Conservation (phyloP, 768 basidiomycete species). For the Trametes cinnabarina region DNA sequence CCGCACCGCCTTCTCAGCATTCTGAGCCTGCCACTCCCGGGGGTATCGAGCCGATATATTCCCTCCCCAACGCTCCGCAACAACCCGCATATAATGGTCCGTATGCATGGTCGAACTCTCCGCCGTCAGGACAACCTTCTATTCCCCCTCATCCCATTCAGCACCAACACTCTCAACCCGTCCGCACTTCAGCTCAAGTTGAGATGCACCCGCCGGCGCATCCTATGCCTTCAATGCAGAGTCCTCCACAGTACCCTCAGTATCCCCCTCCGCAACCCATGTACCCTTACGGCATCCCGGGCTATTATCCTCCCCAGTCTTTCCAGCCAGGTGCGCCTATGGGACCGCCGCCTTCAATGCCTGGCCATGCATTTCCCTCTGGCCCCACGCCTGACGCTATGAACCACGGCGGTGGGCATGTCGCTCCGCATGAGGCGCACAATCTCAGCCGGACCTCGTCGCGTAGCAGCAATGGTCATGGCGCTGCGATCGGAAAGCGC, state of each 20-base stretch:
- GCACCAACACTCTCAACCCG: slow-evolving; percentile 25
- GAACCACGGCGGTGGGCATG: slow-evolving; percentile 22
- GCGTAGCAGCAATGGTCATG: slow-evolving; percentile 33
- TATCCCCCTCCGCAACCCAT: slow-evolving; percentile 25
- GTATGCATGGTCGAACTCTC: slow-evolving; percentile 36
- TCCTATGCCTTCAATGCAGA: slow-evolving; percentile 31
- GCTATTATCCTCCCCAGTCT: slow-evolving; percentile 13
- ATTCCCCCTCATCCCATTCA: slow-evolving; percentile 23
- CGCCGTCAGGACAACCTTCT: slow-evolving; percentile 21
- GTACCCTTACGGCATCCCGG: slow-evolving; percentile 26
- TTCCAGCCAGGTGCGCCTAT: slow-evolving; percentile 14
- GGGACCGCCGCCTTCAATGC: slow-evolving; percentile 16
- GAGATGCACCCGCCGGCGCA: slow-evolving; percentile 28
- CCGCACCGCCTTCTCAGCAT: slow-evolving; percentile 43
- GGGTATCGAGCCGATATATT: slow-evolving; percentile 32
- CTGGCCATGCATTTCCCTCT: slow-evolving; percentile 15
- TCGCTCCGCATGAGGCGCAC: slow-evolving; percentile 26
- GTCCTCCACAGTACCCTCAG: slow-evolving; percentile 35
- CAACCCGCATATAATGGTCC: slow-evolving; percentile 31
- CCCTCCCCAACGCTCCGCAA: slow-evolving; percentile 24
- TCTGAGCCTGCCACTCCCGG: slow-evolving; percentile 33
- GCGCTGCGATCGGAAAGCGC: slow-evolving; percentile 28
- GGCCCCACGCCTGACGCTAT: slow-evolving; percentile 10
- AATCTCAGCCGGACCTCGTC: slow-evolving; percentile 34
- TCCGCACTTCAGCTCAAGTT: slow-evolving; percentile 18